These are phyloP conservation scores for Penicillium oxalicum DNA, from an alignment of 2,329 filamentous ascomycete species.

Conservation along the genomic window DNA sequence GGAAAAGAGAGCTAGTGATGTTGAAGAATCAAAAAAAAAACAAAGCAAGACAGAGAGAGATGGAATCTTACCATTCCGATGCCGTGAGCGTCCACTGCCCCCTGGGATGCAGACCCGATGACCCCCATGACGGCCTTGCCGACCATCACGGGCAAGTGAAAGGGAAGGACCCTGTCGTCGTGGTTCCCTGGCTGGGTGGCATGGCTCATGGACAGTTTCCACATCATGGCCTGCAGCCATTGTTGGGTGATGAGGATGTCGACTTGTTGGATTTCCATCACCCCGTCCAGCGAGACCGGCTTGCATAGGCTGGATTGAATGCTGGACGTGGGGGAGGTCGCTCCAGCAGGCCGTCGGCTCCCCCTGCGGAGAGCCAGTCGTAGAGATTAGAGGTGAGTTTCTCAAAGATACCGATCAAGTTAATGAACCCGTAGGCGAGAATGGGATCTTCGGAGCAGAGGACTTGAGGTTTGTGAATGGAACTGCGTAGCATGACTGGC, in stretches of 20 bases:
- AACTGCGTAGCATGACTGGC: slow-evolving; percentile 64
- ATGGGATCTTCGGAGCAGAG: slow-evolving; percentile 52
- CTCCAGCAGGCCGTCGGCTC: slow-evolving; percentile 26
- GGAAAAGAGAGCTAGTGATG: too few relatives aligned
- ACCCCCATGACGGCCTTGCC: slow-evolving; percentile 60
- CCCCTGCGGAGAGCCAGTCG: slow-evolving; percentile 35
- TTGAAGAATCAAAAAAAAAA: too few relatives aligned
- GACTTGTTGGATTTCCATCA: slow-evolving; percentile 61
- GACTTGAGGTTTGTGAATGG: slow-evolving; percentile 57
- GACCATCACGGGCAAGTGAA: slow-evolving; percentile 59
- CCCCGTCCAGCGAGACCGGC: slow-evolving; percentile 49
- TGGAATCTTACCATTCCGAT: slow-evolving; percentile 61
- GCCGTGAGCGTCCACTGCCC: slow-evolving; percentile 68
- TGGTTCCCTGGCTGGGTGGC: slow-evolving; percentile 54
- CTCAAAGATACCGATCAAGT: slow-evolving; percentile 37
- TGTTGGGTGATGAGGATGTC: slow-evolving; percentile 65
- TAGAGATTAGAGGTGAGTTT: slow-evolving; percentile 34
- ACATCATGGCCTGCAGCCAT: slow-evolving; percentile 66
- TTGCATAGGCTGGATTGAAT: slow-evolving; percentile 49
- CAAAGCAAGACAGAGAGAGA: too few relatives aligned
- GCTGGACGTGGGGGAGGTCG: slow-evolving; percentile 33
- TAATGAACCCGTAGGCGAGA: slow-evolving; percentile 37
- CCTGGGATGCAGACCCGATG: slow-evolving; percentile 66
- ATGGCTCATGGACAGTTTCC: slow-evolving; percentile 64
- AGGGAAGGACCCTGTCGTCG: slow-evolving; percentile 54